A percentile compares a stretch with the other conserved stretches of the same genome.
Conservation (phyloP, 2,329 filamentous ascomycete species). For the Diplodia mutila region DNA sequence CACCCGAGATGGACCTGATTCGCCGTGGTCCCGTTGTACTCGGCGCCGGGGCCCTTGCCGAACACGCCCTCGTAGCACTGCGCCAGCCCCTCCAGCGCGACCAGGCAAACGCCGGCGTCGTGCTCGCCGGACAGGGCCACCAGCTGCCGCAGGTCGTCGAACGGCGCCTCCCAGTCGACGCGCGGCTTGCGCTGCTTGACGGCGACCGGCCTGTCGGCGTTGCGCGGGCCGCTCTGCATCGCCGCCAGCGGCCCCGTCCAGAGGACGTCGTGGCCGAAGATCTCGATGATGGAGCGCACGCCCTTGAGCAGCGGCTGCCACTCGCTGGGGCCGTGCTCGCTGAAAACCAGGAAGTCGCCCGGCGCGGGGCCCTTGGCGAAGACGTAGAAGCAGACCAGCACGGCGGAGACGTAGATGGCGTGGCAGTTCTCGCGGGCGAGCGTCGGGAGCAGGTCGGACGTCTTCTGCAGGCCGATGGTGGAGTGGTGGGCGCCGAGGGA, state of each 20-base stretch:
- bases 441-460: not conserved
- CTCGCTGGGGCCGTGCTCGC: slow-evolving; percentile 3
- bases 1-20: slow-evolving; percentile 11
- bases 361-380: slow-evolving; percentile 10
- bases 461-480: slow-evolving; percentile 9
- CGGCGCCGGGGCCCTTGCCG: not conserved
- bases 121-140: not conserved
- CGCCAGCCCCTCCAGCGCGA: not conserved
- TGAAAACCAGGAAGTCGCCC: not conserved
- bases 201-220: not conserved
- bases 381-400: slow-evolving; percentile 2
- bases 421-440: slow-evolving; percentile 2
- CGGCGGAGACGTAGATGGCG: slow-evolving; percentile 9
- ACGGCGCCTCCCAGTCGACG: not conserved
- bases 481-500: slow-evolving; percentile 5
- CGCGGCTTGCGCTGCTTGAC: not conserved
- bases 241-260: not conserved
- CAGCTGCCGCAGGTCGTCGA: not conserved
- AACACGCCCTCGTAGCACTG: not conserved
- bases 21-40: not conserved
- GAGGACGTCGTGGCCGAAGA: not conserved
- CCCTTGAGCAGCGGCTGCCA: slow-evolving; percentile 16
- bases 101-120: not conserved
- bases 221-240: not conserved
- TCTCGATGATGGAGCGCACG: slow-evolving; percentile 8